A percentile compares a stretch with the other conserved stretches of the same genome.
These are phyloP conservation scores for Salix caprea DNA, from an alignment of 345 rosid genomes.

Conservation along the genomic window DNA sequence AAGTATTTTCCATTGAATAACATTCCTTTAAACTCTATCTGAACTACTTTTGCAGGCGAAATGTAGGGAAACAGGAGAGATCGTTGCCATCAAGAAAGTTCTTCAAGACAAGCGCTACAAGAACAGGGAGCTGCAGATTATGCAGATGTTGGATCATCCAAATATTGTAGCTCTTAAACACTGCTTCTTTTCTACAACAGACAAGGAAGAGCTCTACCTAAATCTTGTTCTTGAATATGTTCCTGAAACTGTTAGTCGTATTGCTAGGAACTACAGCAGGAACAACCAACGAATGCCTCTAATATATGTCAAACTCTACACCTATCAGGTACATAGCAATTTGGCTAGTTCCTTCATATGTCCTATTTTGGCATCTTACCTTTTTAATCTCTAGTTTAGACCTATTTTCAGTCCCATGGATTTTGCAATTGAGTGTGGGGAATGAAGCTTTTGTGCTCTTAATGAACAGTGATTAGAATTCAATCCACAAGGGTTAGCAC, in stretches of 20 bases:
- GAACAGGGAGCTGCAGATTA: conserved; percentile 89
- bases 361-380: background rate
- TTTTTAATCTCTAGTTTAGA: background rate
- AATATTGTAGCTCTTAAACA: conserved; percentile 84
- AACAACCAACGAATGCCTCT: conserved; percentile 83
- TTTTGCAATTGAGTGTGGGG: background rate
- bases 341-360: conserved; percentile 1
- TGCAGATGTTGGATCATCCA: conserved; percentile 91
- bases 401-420: background rate
- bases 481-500: background rate
- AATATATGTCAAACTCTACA: conserved; percentile 88
- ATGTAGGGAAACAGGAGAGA: conserved; percentile 93
- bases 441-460: background rate
- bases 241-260: conserved; percentile 82
- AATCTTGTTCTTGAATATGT: conserved; percentile 96
- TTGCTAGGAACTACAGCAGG: conserved; percentile 75
- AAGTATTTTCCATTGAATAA: background rate
- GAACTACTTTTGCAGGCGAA: conserved; percentile 64
- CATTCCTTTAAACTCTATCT: conserved; percentile 7
- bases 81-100: conserved; percentile 95
- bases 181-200: conserved; percentile 87
- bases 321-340: conserved; percentile 63
- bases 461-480: background rate
- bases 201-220: conserved; percentile 90
- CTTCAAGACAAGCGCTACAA: conserved; percentile 96